These are phyloP conservation scores for Paecilomyces sp. DNA, from an alignment of 2,329 filamentous ascomycete genomes.

Conservation along the genomic window DNA sequence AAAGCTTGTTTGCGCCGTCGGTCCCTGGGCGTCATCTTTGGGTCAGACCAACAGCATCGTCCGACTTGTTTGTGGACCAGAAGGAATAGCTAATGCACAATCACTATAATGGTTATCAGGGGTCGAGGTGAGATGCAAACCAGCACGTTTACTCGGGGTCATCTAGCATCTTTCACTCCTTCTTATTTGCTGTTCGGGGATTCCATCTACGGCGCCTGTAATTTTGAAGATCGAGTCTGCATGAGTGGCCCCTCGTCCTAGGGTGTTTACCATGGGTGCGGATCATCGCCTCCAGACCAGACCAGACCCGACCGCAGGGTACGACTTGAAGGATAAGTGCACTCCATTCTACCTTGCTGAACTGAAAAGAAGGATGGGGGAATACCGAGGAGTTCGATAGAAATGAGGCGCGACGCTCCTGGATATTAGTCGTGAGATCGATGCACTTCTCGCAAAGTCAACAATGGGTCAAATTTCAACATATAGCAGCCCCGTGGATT, in stretches of 20 bases:
- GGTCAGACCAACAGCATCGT: background rate
- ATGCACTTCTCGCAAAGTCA: background rate
- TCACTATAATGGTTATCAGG: background rate
- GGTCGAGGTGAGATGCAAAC: background rate
- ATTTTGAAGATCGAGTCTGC: background rate
- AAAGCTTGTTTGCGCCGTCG: background rate
- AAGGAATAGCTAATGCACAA: background rate
- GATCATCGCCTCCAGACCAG: background rate
- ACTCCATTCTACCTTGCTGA: background rate
- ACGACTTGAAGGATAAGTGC: background rate
- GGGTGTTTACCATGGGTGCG: background rate
- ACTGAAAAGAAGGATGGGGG: background rate
- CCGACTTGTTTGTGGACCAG: background rate
- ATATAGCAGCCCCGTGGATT: background rate
- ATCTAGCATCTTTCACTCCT: background rate
- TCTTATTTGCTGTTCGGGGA: background rate
- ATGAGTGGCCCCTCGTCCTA: background rate
- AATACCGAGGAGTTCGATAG: background rate
- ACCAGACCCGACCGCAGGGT: background rate
- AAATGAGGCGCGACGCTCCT: background rate
- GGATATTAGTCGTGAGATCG: background rate
- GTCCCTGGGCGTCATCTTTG: background rate
- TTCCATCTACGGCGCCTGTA: background rate
- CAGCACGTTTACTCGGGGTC: background rate
- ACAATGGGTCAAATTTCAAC: background rate